A percentile compares a stretch with the other conserved stretches of the same genome.
Evolutionary conservation across 2,329 filamentous ascomycete genomes (phyloP).

Genomic region (Chaetomium sp.): DNA sequence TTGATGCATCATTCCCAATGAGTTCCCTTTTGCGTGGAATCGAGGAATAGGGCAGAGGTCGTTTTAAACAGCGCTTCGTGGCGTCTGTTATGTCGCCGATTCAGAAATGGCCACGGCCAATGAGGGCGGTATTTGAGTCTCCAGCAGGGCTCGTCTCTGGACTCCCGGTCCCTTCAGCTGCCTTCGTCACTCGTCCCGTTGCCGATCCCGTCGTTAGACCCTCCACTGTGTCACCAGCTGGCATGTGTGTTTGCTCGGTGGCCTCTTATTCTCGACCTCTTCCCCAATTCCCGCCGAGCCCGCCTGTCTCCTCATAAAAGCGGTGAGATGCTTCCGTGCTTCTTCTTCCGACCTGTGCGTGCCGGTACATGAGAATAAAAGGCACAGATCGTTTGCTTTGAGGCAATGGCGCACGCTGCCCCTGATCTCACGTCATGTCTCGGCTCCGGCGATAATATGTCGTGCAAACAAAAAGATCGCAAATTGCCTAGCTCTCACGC

Average conservation of each 20-base stretch:
- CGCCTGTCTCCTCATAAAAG: constrained; percentile 3
- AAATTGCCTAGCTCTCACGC: background rate
- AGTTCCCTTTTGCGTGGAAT: too few relatives aligned
- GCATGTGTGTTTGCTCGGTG: background rate
- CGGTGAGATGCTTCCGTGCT: constrained; percentile 26
- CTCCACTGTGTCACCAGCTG: background rate
- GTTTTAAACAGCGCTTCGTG: constrained; percentile 9
- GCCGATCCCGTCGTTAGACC: constrained; percentile 2
- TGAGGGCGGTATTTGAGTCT: constrained; percentile 13
- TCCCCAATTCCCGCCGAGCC: too few relatives aligned
- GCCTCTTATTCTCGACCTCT: background rate
- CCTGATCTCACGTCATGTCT: constrained; percentile 25
- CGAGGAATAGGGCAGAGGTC: too few relatives aligned
- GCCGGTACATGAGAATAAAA: constrained; percentile 19
- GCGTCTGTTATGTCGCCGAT: constrained; percentile 14
- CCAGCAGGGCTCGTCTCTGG: too few relatives aligned
- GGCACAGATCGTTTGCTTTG: too few relatives aligned
- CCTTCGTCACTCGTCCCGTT: background rate
- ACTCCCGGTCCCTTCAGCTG: too few relatives aligned
- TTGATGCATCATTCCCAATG: too few relatives aligned
- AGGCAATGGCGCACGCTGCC: constrained; percentile 20
- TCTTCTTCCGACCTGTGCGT: constrained; percentile 26
- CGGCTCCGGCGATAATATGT: constrained; percentile 9
- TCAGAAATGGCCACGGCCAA: constrained; percentile 16
- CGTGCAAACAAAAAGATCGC: constrained; percentile 17